These are phyloP conservation scores for Dictyostelium intermedium DNA, from an alignment of 78 protist species.

Conservation along the genomic window DNA sequence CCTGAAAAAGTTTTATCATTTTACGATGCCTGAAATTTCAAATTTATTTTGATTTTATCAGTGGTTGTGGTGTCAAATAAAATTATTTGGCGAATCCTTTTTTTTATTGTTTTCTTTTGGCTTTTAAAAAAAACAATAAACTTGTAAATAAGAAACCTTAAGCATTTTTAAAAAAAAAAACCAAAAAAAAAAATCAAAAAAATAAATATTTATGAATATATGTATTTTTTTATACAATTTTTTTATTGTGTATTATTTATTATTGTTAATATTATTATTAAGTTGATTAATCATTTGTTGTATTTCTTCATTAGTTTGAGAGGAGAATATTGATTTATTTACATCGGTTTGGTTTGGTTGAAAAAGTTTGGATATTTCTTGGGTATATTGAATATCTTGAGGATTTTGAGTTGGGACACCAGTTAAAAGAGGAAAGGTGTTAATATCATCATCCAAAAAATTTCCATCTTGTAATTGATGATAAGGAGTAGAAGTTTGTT, in stretches of 20 bases:
- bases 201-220: background rate
- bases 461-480: background rate
- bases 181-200: background rate
- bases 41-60: background rate
- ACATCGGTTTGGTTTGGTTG: background rate
- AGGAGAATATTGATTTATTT: background rate
- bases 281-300: background rate
- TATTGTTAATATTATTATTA: background rate
- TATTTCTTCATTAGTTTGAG: background rate
- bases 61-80: background rate
- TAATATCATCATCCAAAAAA: background rate
- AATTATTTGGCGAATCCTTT: background rate
- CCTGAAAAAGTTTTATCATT: background rate
- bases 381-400: background rate
- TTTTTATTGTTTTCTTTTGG: background rate
- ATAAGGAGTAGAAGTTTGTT: background rate
- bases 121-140: background rate
- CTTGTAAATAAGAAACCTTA: background rate
- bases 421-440: background rate
- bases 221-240: background rate
- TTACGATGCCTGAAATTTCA: background rate
- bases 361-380: background rate
- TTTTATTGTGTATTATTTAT: background rate
- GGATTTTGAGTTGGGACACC: background rate
- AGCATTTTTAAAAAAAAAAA: background rate